A percentile compares a stretch with the other conserved stretches of the same genome.
Evolutionary conservation across 495 filamentous ascomycete genomes (phyloP).

Genomic region (Immersiella caudata): DNA sequence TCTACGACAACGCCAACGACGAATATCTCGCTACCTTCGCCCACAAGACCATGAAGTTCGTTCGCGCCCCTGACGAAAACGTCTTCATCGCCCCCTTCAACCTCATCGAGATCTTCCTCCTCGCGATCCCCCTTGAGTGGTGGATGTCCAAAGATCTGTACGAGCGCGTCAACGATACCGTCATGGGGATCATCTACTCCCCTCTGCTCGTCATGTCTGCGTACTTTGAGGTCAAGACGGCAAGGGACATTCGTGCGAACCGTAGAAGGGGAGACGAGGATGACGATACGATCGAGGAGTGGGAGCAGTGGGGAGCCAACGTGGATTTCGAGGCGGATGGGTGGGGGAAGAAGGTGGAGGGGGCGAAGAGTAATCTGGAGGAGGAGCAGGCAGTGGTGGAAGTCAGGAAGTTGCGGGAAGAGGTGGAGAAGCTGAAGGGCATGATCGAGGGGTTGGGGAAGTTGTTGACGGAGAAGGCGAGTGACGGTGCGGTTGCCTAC

Average conservation of each 20-base stretch:
- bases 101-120: constrained; percentile 79
- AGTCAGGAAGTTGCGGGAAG: constrained; percentile 65
- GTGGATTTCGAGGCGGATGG: constrained; percentile 78
- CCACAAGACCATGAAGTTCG: constrained; percentile 93
- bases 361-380: constrained; percentile 76
- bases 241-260: constrained; percentile 68
- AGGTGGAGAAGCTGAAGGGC: constrained; percentile 69
- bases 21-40: constrained; percentile 91
- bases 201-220: constrained; percentile 82
- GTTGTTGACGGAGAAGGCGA: neutral
- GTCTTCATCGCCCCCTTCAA: constrained; percentile 97
- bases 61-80: constrained; percentile 95
- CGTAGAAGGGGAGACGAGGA: constrained; percentile 82
- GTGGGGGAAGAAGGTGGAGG: constrained; percentile 75
- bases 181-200: constrained; percentile 86
- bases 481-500: too few relatives aligned
- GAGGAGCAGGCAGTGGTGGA: constrained; percentile 69
- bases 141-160: constrained; percentile 75
- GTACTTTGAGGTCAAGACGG: constrained; percentile 70
- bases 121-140: constrained; percentile 90
- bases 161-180: constrained; percentile 76
- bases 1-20: constrained; percentile 90
- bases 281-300: constrained; percentile 86
- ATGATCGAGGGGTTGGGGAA: constrained; percentile 32
- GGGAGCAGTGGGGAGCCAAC: constrained; percentile 77